Percentiles rank a stretch among this genome's conserved stretches.
Evolutionary conservation across 2,329 filamentous ascomycete species (phyloP).

Genomic region (Phaeophleospora eucalypticola): DNA sequence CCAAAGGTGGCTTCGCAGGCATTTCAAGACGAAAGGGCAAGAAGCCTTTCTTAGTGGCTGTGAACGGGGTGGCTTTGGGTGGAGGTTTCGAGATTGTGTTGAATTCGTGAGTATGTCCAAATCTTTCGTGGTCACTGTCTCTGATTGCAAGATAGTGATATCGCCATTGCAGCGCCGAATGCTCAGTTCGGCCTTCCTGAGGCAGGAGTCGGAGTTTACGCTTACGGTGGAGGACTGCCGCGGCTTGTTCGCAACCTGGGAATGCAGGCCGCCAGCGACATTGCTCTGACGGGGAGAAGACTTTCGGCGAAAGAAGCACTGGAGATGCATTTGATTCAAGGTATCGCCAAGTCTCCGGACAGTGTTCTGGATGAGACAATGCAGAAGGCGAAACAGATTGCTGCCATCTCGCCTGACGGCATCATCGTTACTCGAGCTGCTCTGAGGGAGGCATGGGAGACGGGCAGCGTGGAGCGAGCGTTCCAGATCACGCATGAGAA

Average conservation of each 20-base stretch:
- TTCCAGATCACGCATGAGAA: constrained; percentile 40
- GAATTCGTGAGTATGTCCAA: constrained; percentile 42
- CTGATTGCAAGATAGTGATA: constrained; percentile 34
- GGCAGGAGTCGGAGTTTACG: constrained; percentile 49
- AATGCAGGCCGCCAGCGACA: constrained; percentile 47
- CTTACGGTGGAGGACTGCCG: constrained; percentile 49
- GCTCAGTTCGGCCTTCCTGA: constrained; percentile 52
- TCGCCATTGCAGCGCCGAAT: constrained; percentile 49
- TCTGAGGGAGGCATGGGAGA: constrained; percentile 37
- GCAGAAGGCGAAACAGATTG: constrained; percentile 31
- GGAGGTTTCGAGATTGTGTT: constrained; percentile 55
- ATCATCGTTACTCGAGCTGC: constrained; percentile 37
- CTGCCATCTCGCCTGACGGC: constrained; percentile 33
- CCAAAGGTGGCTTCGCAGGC: constrained; percentile 48
- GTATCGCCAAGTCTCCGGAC: constrained; percentile 33
- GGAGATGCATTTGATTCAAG: constrained; percentile 38
- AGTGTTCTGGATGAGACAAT: constrained; percentile 33
- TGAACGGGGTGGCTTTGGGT: constrained; percentile 54
- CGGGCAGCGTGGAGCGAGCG: constrained; percentile 36
- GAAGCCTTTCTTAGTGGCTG: constrained; percentile 56
- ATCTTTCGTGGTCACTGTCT: neutral
- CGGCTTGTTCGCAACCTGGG: constrained; percentile 48
- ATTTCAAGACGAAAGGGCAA: constrained; percentile 53
- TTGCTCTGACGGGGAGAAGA: constrained; percentile 46
- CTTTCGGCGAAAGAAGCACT: constrained; percentile 44